Evolutionary conservation across 768 basidiomycete species (phyloP).

Genomic region (Leccinum sublutescens): DNA sequence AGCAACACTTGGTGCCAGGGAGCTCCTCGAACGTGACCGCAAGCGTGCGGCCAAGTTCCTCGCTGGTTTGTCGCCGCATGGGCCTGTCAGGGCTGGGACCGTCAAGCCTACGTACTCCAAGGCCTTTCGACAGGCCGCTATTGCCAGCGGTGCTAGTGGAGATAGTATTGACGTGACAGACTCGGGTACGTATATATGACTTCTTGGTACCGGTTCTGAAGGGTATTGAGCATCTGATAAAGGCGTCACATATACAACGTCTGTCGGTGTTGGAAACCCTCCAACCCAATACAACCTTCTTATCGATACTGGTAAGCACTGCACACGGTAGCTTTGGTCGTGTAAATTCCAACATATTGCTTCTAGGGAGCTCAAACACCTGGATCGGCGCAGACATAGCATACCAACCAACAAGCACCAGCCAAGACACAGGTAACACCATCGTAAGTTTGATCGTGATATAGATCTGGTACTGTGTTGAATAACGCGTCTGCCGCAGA

Average conservation of each 20-base stretch:
- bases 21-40: slow-evolving; percentile 52
- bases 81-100: slow-evolving; percentile 37
- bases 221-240: background rate
- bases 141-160: slow-evolving; percentile 1
- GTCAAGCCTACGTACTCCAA: slow-evolving; percentile 2
- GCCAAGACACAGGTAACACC: slow-evolving; percentile 38
- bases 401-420: slow-evolving; percentile 47
- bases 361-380: slow-evolving; percentile 46
- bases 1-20: slow-evolving; percentile 38
- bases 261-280: slow-evolving; percentile 52
- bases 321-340: background rate
- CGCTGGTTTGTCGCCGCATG: slow-evolving; percentile 53
- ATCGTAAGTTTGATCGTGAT: slow-evolving; percentile 29
- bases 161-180: slow-evolving; percentile 55
- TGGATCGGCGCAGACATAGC: slow-evolving; percentile 53
- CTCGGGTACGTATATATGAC: slow-evolving; percentile 35
- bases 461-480: background rate
- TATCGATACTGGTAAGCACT: slow-evolving; percentile 52
- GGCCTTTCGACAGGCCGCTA: slow-evolving; percentile 12
- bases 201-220: background rate
- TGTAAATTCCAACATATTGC: background rate
- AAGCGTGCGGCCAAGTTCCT: slow-evolving; percentile 55
- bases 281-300: slow-evolving; percentile 49
- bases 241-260: slow-evolving; percentile 52
- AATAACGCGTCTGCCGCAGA: slow-evolving; percentile 27